These are phyloP conservation scores for Pestalotiopsis sp. DNA, from an alignment of 2,329 filamentous ascomycete genomes.

Conservation along the genomic window DNA sequence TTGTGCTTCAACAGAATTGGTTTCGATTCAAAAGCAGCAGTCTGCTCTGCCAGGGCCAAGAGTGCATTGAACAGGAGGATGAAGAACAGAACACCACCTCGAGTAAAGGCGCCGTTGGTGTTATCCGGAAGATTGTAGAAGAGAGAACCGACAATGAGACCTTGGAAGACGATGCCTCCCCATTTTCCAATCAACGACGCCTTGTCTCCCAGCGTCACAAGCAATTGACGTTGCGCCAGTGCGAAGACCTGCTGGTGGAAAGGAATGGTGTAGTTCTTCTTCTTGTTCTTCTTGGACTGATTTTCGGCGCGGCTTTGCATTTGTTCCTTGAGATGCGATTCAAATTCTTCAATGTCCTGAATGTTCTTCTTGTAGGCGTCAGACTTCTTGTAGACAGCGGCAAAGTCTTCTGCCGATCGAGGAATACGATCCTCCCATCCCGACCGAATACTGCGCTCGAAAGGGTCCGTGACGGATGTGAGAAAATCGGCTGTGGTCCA, in stretches of 20 bases:
- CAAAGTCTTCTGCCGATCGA: conserved; percentile 59
- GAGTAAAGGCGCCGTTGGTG: conserved; percentile 55
- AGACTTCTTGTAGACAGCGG: conserved; percentile 5
- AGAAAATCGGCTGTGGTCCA: conserved; percentile 74
- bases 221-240: conserved; percentile 36
- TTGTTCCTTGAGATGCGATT: conserved; percentile 43
- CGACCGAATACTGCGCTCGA: conserved; percentile 60
- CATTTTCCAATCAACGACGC: conserved; percentile 28
- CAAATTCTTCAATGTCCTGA: conserved; percentile 54
- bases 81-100: conserved; percentile 63
- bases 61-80: conserved; percentile 63
- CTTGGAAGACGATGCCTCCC: conserved; percentile 27
- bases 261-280: conserved; percentile 52
- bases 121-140: conserved; percentile 26
- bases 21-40: conserved; percentile 59
- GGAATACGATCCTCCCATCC: conserved; percentile 59
- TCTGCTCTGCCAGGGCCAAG: conserved; percentile 59
- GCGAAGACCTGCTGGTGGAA: conserved; percentile 42
- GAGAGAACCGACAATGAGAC: conserved; percentile 28
- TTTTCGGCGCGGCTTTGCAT: conserved; percentile 39
- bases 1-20: conserved; percentile 71
- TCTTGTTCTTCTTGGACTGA: conserved; percentile 37
- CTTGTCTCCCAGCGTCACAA: conserved; percentile 29
- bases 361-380: conserved; percentile 37
- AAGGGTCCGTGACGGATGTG: conserved; percentile 62